Evolutionary conservation across 768 basidiomycete genomes (phyloP).

Genomic region (Termitomyces sp.): DNA sequence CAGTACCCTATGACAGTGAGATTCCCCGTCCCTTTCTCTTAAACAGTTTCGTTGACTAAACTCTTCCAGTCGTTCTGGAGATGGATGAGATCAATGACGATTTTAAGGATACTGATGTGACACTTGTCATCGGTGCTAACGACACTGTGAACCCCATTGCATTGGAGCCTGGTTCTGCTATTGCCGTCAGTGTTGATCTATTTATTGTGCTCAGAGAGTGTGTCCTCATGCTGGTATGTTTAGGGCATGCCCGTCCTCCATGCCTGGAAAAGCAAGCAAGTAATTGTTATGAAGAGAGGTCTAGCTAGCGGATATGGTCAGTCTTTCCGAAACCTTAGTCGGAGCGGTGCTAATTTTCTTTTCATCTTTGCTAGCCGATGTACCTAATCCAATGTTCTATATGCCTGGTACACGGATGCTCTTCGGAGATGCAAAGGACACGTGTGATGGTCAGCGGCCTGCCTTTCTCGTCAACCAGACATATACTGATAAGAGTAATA

Average conservation of each 20-base stretch:
- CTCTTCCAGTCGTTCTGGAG: conserved; percentile 72
- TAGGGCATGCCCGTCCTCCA: conserved; percentile 91
- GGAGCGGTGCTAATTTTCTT: not conserved
- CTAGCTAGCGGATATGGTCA: conserved; percentile 84
- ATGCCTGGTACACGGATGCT: conserved; percentile 88
- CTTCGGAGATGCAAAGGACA: conserved; percentile 89
- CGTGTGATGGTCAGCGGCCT: conserved; percentile 64
- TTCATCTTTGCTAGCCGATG: conserved; percentile 54
- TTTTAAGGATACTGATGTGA: conserved; percentile 84
- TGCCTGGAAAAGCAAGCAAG: conserved; percentile 91
- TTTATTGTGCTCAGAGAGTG: not conserved
- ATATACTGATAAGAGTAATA: not conserved
- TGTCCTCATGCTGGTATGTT: not conserved
- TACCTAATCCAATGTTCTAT: conserved; percentile 93
- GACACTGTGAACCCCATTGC: conserved; percentile 92
- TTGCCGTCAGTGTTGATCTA: conserved; percentile 44
- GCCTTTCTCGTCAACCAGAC: not conserved
- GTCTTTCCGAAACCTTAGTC: conserved; percentile 7
- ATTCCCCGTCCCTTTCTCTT: not conserved
- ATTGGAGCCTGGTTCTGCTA: conserved; percentile 79
- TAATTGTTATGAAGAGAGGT: conserved; percentile 90
- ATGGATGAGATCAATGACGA: conserved; percentile 97
- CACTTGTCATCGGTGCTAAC: conserved; percentile 87
- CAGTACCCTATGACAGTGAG: conserved; percentile 85
- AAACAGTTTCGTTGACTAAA: not conserved